Base-by-base conservation (phyloP, 2,329 filamentous ascomycete species). In the Scytalidium sp. region DNA sequence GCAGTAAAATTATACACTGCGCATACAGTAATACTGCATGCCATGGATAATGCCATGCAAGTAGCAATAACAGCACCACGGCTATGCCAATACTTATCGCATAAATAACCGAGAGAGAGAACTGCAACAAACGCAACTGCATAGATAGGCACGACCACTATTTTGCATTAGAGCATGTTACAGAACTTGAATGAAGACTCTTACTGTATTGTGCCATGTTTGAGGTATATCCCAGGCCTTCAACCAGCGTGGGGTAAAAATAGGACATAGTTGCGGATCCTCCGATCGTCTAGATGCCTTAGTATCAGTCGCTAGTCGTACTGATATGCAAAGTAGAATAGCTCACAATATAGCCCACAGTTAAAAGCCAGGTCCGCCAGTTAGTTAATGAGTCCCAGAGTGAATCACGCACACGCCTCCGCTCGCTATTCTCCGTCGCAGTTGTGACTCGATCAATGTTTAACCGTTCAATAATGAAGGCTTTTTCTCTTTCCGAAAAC, bases 191-290 rank as follows among this genome's bases (percentile, higher is more conserved):
- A 79, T 27, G 13, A 27, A 27, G 7, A 27, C 25, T 13, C 25
- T 27, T 27, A 27, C 25, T 78, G 64, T 78, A 78, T 51, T 79
- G 76, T 0, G 75, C 73, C 41, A 68, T 68, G 17, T 67, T 63
- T 3, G 65, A 63, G 2, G 63, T 70, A 55, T 78, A 80, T 19
- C 76, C 76, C 0, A 81, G 69, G 2, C 72, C 74, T n/a, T 71
- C 63, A 42, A 80, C 75, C 7, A 79, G 66, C 0, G 75, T 77
- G 0, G 75, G 76, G 55, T 79, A 79, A 60, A 80, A 80, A 65
- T 80, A 80, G 2, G 71, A 74, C 13, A 79, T 66, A 0, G 77
- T 79, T 1, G 71, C 72, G 8, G 70, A 72, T 13, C 73, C 72
- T 39, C 71, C 70, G 43, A 73, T 48, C 2, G n/a, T 39, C 46